Conservation (phyloP, 1,139 yeast species). For the Kurtzmaniella quercitrusa region DNA sequence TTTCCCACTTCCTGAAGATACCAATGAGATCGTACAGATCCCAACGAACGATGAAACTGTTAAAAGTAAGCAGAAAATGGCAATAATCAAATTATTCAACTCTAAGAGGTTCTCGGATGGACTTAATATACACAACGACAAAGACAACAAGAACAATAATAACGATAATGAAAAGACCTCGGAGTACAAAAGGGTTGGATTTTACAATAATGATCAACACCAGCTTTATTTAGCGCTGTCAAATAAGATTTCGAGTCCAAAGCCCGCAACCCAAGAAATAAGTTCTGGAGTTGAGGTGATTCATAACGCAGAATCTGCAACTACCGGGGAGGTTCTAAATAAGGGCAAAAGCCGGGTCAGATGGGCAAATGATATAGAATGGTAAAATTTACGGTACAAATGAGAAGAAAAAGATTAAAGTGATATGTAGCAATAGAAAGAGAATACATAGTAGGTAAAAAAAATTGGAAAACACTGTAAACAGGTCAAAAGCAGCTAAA, state of each 20-base stretch:
- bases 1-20: constrained; percentile 57
- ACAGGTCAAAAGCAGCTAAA: no score
- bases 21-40: constrained; percentile 60
- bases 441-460: no score
- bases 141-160: neutral
- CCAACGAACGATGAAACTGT: constrained; percentile 47
- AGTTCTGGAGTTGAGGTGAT: constrained; percentile 2
- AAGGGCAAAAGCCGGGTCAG: constrained; percentile 14
- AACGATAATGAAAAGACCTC: neutral
- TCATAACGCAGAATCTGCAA: neutral
- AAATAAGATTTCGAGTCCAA: constrained; percentile 1
- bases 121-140: constrained; percentile 3
- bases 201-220: constrained; percentile 29
- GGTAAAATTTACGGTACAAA: constrained; percentile 26
- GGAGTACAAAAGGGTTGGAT: constrained; percentile 16
- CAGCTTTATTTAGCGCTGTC: constrained; percentile 14
- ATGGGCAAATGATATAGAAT: constrained; percentile 54
- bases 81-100: constrained; percentile 48
- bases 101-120: constrained; percentile 14
- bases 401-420: no score
- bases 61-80: constrained; percentile 37
- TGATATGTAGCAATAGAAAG: no score
- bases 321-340: neutral
- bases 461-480: no score
- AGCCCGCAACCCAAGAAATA: neutral